A percentile compares a stretch with the other conserved stretches of the same genome.
Evolutionary conservation across 2,329 filamentous ascomycete species (phyloP).

Genomic region (Talaromyces sp.): DNA sequence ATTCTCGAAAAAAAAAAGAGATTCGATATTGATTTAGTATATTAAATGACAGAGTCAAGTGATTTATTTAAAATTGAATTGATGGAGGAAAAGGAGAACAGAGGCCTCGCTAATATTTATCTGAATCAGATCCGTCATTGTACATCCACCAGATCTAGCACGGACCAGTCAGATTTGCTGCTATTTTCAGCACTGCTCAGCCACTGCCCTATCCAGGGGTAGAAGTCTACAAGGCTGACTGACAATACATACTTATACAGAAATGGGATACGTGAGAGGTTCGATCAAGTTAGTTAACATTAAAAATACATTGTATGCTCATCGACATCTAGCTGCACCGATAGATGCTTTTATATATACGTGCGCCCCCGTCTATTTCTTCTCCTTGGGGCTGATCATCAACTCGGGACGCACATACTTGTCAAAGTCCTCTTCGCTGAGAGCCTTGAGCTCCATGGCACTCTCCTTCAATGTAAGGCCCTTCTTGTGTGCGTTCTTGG

Average conservation of each 20-base stretch:
- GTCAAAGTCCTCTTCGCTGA: constrained; percentile 88
- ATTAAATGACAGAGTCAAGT: not conserved
- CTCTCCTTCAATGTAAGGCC: constrained; percentile 88
- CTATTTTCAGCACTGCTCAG: constrained; percentile 3
- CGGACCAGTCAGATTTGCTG: not conserved
- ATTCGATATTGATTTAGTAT: not conserved
- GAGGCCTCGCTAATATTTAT: not conserved
- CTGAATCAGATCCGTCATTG: not conserved
- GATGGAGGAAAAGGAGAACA: no score
- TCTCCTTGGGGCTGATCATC: constrained; percentile 82
- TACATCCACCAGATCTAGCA: not conserved
- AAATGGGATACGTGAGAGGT: no score
- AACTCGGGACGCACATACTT: constrained; percentile 85
- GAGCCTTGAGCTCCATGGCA: constrained; percentile 85
- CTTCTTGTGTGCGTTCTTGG: constrained; percentile 99
- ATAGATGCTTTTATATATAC: constrained; percentile 4
- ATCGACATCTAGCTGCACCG: not conserved
- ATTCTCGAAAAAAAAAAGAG: not conserved
- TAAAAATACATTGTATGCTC: constrained; percentile 13
- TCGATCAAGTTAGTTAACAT: not conserved
- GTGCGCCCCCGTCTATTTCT: constrained; percentile 44
- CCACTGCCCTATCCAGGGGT: not conserved
- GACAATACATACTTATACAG: not conserved
- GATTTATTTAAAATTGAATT: not conserved
- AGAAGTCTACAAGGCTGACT: not conserved